Evolutionary conservation across 768 basidiomycete species (phyloP).

Genomic region (Sarcodon sp.): DNA sequence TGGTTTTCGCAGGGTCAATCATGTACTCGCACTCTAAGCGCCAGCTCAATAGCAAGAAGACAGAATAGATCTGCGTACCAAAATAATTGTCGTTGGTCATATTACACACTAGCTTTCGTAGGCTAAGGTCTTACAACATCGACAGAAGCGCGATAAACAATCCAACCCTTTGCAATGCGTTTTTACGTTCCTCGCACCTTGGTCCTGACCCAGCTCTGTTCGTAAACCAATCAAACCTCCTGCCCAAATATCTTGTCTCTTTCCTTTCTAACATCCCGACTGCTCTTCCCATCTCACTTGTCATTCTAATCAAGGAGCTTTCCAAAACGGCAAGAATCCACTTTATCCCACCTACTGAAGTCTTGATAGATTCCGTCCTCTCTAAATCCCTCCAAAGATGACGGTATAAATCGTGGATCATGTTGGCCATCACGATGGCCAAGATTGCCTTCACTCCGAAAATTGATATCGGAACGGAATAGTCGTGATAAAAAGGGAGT

Average conservation of each 20-base stretch:
- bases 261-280: conserved; percentile 30
- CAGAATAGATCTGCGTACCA: too few species aligned
- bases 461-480: not conserved
- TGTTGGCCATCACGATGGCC: conserved; percentile 24
- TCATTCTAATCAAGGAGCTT: conserved; percentile 36
- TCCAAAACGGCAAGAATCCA: conserved; percentile 34
- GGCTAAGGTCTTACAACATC: not conserved
- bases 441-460: conserved; percentile 13
- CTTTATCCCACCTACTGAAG: conserved; percentile 18
- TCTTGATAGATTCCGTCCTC: conserved; percentile 19
- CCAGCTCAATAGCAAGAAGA: not conserved
- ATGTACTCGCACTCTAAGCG: conserved; percentile 35
- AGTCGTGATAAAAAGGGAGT: not conserved
- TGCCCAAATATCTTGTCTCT: conserved; percentile 24
- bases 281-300: conserved; percentile 33
- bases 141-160: conserved; percentile 4
- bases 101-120: not conserved
- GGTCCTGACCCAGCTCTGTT: conserved; percentile 26
- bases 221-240: conserved; percentile 46
- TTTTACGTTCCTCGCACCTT: conserved; percentile 28
- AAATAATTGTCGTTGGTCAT: too few species aligned
- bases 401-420: conserved; percentile 34
- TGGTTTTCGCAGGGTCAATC: conserved; percentile 63
- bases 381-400: conserved; percentile 29
- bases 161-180: conserved; percentile 21